Base-by-base conservation (phyloP, 148 eudicot genomes). In the Arbutus unedo region DNA sequence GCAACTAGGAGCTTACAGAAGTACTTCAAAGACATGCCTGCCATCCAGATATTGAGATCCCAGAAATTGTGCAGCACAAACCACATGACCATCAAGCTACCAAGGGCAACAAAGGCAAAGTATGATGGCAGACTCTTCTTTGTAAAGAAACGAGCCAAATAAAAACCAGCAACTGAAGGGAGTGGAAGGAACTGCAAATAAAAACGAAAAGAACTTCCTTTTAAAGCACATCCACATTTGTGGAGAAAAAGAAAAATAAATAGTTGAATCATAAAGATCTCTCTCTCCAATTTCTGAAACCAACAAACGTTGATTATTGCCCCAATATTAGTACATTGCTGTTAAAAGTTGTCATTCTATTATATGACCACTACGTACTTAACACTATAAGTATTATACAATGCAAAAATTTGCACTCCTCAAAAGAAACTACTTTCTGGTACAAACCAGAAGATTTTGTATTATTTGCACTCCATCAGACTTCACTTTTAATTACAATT, bases 21-120 rank as follows among this genome's bases (percentile, higher is more conserved):
- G 53, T 96, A 93, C 85, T 90, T 96, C 66, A 93, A 91, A 79
- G 98, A 91, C 98, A 96, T 96, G 88, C 98, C 98, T 53, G 98
- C 98, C 89, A 96, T 64, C 98, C 98, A 96, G 47, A 96, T 94
- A 84, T 94, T 96, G 77, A 96, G 98, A 85, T 91, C 97, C 98
- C 98, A 96, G 86, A 91, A 96, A 89, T 92, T 94, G 82, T 96
- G 98, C 91, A 93, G 86, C 78, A 96, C 93, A 86, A 96, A 96
- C 98, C 98, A 96, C 83, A 90, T 88, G 66, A 89, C 91, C 92
- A 93, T 91, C 89, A 94, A 77, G 90, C 98, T 94, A 85, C 98
- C 98, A 57, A 96, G 92, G 62, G 92, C 93, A 85, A 90, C 97
- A 88, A 94, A 96, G 60, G 90, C 92, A 88, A 93, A 91, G 89